A percentile compares a stretch with the other conserved stretches of the same genome.
Conservation (phyloP, 768 basidiomycete genomes). For the Tulasnella sp. region DNA sequence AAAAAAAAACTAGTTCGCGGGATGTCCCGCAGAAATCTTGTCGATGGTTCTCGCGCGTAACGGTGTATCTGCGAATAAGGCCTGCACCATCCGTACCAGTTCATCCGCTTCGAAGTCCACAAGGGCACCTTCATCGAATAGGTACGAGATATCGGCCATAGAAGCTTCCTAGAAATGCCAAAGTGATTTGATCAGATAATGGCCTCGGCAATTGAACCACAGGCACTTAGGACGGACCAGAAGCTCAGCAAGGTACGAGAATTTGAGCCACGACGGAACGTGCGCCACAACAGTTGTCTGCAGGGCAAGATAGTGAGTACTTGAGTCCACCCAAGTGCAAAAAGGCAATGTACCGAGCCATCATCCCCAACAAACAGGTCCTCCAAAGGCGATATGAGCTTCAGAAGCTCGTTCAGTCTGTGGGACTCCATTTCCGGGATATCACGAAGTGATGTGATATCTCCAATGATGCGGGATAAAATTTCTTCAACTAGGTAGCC, state of each 20-base stretch:
- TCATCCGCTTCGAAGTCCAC: conserved; percentile 85
- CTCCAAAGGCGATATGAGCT: conserved; percentile 67
- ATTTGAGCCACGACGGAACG: conserved; percentile 91
- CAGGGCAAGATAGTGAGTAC: background rate
- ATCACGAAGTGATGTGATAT: conserved; percentile 68
- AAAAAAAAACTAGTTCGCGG: too few relatives aligned
- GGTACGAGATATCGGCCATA: conserved; percentile 81
- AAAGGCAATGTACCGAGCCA: conserved; percentile 40
- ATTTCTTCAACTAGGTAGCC: conserved; percentile 62
- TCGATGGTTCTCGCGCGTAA: conserved; percentile 72
- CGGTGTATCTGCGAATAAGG: conserved; percentile 80
- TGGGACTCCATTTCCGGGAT: conserved; percentile 85
- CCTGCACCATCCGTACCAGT: conserved; percentile 66
- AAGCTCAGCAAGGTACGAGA: conserved; percentile 85
- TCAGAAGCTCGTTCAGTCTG: conserved; percentile 69
- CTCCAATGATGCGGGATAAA: conserved; percentile 54
- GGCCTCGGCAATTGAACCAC: background rate
- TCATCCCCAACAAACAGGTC: conserved; percentile 64
- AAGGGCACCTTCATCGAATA: conserved; percentile 82
- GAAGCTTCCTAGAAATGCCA: conserved; percentile 72
- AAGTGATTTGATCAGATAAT: conserved; percentile 10
- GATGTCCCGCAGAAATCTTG: conserved; percentile 56
- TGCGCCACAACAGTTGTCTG: conserved; percentile 69
- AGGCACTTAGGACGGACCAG: conserved; percentile 45
- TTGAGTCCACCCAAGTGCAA: background rate